Evolutionary conservation across 352 stramenopile species (phyloP).

Genomic region (Pythium periplocum): DNA sequence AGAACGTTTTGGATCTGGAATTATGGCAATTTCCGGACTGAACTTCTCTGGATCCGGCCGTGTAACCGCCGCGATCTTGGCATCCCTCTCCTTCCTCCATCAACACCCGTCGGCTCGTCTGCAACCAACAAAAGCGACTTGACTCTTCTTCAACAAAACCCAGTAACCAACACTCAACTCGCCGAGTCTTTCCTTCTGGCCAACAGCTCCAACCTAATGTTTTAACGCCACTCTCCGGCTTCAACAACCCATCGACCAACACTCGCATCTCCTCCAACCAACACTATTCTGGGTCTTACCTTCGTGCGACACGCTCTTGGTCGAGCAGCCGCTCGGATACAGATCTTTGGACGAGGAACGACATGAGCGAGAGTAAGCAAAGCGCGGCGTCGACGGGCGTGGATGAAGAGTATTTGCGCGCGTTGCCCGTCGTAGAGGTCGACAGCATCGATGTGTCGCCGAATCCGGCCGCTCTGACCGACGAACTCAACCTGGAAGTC

Average conservation of each 20-base stretch:
- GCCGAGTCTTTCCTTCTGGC: too few species aligned
- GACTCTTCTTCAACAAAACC: too few species aligned
- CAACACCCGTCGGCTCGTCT: too few species aligned
- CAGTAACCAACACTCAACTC: too few species aligned
- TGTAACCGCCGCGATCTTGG: too few species aligned
- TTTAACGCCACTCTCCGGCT: conserved; percentile 8
- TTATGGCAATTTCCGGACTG: too few species aligned
- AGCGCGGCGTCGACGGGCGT: conserved; percentile 1
- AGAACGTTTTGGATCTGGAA: too few species aligned
- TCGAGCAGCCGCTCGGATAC: not conserved
- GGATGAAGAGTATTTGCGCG: conserved; percentile 45
- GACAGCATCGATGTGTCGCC: conserved; percentile 78
- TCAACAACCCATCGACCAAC: conserved; percentile 7
- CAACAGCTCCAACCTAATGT: too few species aligned
- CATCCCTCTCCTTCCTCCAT: too few species aligned
- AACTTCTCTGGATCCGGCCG: too few species aligned
- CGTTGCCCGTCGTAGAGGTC: conserved; percentile 52
- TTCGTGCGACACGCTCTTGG: conserved; percentile 22
- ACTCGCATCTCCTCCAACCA: too few species aligned
- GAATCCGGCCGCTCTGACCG: conserved; percentile 68
- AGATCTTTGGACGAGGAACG: not conserved
- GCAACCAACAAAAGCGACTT: too few species aligned
- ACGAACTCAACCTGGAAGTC: conserved; percentile 77
- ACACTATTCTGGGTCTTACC: not conserved
- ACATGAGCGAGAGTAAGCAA: conserved; percentile 74